Evolutionary conservation across 805 yeast species (phyloP).

Genomic region (Kazachstania taianensis): DNA sequence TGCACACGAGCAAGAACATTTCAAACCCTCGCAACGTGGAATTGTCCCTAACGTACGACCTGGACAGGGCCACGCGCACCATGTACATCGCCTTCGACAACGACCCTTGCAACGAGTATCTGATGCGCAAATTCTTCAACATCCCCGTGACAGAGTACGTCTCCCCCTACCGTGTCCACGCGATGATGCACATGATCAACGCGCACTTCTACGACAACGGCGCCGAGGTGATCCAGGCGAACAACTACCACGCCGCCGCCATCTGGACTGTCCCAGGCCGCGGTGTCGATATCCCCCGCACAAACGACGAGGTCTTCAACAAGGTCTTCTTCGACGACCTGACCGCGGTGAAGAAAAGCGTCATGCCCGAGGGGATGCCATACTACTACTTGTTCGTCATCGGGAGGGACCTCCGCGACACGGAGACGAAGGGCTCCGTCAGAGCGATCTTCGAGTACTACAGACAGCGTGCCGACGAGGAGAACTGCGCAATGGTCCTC

Average conservation of each 20-base stretch:
- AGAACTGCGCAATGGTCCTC: conserved; percentile 25
- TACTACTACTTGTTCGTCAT: conserved; percentile 27
- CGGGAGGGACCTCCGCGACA: conserved; percentile 26
- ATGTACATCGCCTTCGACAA: conserved; percentile 23
- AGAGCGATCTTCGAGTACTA: conserved; percentile 24
- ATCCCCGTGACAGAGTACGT: conserved; percentile 16
- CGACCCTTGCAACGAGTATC: conserved; percentile 21
- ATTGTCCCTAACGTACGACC: conserved; percentile 15
- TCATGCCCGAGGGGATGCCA: conserved; percentile 20
- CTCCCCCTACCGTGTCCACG: conserved; percentile 18
- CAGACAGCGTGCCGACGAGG: conserved; percentile 23
- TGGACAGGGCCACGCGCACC: conserved; percentile 20
- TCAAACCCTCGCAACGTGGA: not conserved
- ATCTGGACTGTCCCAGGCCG: conserved; percentile 23
- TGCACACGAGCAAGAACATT: not conserved
- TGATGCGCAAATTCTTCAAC: conserved; percentile 24
- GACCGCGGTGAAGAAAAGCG: conserved; percentile 13
- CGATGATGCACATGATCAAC: conserved; percentile 18
- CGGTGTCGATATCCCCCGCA: conserved; percentile 17
- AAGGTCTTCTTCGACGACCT: conserved; percentile 21
- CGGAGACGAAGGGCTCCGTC: conserved; percentile 24
- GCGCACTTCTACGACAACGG: conserved; percentile 23
- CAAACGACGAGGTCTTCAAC: conserved; percentile 24
- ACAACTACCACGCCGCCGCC: conserved; percentile 28
- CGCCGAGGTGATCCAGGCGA: conserved; percentile 27